Evolutionary conservation across 2,329 filamentous ascomycete genomes (phyloP).

Genomic region (Myriosclerotinia scirpicola): DNA sequence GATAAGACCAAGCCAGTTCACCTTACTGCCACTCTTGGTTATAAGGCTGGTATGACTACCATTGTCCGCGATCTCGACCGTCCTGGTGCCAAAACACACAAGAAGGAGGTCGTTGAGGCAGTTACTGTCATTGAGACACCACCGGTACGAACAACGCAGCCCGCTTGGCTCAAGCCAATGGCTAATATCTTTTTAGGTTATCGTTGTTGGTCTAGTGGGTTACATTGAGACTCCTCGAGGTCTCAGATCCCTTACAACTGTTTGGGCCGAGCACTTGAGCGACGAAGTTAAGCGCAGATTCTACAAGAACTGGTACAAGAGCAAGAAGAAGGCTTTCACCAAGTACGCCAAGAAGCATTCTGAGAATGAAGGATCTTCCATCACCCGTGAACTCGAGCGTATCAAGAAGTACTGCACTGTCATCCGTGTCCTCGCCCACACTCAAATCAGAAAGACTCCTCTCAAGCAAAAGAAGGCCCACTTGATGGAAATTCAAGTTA

Average conservation of each 20-base stretch:
- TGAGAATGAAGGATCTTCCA: slow-evolving; percentile 83
- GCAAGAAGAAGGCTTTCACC: slow-evolving; percentile 99
- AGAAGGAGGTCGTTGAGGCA: slow-evolving; percentile 95
- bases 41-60: slow-evolving; percentile 99
- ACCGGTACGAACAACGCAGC: slow-evolving; percentile 88
- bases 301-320: slow-evolving; percentile 99
- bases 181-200: slow-evolving; percentile 81
- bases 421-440: slow-evolving; percentile 98
- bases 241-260: slow-evolving; percentile 97
- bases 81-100: slow-evolving; percentile 98
- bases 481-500: slow-evolving; percentile 99
- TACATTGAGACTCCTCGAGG: slow-evolving; percentile 99
- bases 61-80: slow-evolving; percentile 95
- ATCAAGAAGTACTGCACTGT: slow-evolving; percentile 99
- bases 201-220: slow-evolving; percentile 98
- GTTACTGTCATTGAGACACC: slow-evolving; percentile 88
- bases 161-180: slow-evolving; percentile 73
- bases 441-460: slow-evolving; percentile 97
- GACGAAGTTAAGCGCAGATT: slow-evolving; percentile 99
- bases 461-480: slow-evolving; percentile 99
- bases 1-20: slow-evolving; percentile 99
- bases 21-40: slow-evolving; percentile 96
- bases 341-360: slow-evolving; percentile 99
- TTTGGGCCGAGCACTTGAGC: slow-evolving; percentile 99
- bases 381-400: slow-evolving; percentile 97